Conservation (phyloP, 305 asterid genomes). For the Caryopteris hybrid region DNA sequence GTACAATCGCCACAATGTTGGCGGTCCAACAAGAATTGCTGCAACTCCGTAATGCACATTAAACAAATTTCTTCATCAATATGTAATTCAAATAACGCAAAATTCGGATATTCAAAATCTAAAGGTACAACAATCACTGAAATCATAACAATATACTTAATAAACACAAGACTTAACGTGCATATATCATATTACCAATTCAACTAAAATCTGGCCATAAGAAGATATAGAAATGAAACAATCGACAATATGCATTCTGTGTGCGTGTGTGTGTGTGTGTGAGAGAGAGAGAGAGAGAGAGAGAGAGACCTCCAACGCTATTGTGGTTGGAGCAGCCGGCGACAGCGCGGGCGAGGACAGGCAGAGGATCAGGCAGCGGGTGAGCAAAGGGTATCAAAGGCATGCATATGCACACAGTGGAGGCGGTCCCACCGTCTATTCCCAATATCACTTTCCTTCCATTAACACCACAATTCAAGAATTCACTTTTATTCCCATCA, state of each 20-base stretch:
- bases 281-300: too few relatives aligned
- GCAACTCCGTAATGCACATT: background rate
- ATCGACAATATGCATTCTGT: background rate
- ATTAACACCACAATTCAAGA: slow-evolving; percentile 8
- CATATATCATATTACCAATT: background rate
- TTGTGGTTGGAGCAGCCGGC: slow-evolving; percentile 90
- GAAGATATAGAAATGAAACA: background rate
- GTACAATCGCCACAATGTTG: too few relatives aligned
- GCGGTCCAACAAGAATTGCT: background rate
- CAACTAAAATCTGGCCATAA: background rate
- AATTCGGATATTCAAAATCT: background rate
- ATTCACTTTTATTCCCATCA: slow-evolving; percentile 9
- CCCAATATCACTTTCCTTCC: slow-evolving; percentile 61
- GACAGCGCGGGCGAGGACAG: slow-evolving; percentile 67
- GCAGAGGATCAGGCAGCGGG: slow-evolving; percentile 60
- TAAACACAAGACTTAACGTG: background rate
- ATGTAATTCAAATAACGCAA: background rate
- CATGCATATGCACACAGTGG: slow-evolving; percentile 76
- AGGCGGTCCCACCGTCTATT: slow-evolving; percentile 76
- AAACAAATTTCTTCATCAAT: background rate
- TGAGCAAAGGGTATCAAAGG: slow-evolving; percentile 43
- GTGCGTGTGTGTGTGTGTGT: too few relatives aligned
- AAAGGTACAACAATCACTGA: background rate
- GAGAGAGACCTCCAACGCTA: slow-evolving; percentile 69
- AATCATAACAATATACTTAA: background rate